phyloP scores from a whole-genome alignment of 176 grass and related monocot genomes.

The Phoenix roebelenii region DNA sequence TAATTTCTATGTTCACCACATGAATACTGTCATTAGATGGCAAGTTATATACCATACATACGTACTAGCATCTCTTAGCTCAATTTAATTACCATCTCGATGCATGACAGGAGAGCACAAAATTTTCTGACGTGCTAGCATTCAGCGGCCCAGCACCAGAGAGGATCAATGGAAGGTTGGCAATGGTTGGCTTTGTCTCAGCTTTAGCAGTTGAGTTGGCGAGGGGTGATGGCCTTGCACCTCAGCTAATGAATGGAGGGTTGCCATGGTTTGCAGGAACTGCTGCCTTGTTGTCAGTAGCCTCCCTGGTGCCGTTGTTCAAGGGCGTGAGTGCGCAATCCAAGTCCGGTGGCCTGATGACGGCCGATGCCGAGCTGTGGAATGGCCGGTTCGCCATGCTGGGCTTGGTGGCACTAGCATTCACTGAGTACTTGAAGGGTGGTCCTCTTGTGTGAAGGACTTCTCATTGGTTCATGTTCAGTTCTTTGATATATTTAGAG shows the following conservation, averaged over 20 bases:
- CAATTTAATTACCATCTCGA: no score
- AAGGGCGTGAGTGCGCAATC: conserved; percentile 36
- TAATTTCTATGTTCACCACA: no score
- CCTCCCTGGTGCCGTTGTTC: conserved; percentile 64
- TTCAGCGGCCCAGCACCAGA: conserved; percentile 29
- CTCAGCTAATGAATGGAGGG: conserved; percentile 35
- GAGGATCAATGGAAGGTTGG: conserved; percentile 22
- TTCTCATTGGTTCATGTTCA: no score
- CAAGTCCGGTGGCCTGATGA: conserved; percentile 27
- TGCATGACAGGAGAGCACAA: conserved; percentile 14
- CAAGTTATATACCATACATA: background rate
- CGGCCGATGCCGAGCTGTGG: conserved; percentile 68
- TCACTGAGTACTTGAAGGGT: conserved; percentile 77
- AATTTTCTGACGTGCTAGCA: conserved; percentile 19
- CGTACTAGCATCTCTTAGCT: no score
- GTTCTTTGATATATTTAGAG: no score
- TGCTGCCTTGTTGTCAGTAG: conserved; percentile 31
- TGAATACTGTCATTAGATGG: no score
- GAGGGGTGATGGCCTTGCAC: conserved; percentile 23
- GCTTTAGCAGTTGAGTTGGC: conserved; percentile 41
- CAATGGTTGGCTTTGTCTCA: conserved; percentile 14
- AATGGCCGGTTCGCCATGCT: conserved; percentile 86
- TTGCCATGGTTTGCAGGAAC: conserved; percentile 37
- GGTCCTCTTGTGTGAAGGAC: conserved; percentile 31
- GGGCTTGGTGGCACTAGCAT: conserved; percentile 64